phyloP scores from a whole-genome alignment of 306 rosid species.

The Glycine latifolia region DNA sequence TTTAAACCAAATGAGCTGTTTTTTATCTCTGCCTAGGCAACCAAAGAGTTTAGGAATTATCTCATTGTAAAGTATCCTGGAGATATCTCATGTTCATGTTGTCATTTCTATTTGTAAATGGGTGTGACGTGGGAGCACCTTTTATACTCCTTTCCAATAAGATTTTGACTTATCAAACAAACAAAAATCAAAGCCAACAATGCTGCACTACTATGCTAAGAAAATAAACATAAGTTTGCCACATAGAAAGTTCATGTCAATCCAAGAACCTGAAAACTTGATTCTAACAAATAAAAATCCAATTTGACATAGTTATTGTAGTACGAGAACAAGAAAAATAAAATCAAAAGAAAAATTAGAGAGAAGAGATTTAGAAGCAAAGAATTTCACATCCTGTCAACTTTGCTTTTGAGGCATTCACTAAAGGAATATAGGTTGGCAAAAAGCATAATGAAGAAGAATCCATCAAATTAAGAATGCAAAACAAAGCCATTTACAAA shows the following conservation, averaged over 20 bases:
- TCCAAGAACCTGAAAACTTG: conserved; percentile 51
- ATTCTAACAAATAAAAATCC: conserved; percentile 42
- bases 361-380: conserved; percentile 28
- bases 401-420: conserved; percentile 35
- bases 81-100: neutral
- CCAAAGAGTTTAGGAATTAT: neutral
- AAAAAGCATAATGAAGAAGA: conserved; percentile 46
- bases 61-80: neutral
- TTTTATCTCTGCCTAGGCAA: neutral
- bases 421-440: conserved; percentile 42
- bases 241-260: conserved; percentile 39
- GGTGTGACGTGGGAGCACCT: neutral
- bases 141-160: neutral
- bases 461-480: conserved; percentile 40
- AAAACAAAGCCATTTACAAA: conserved; percentile 34
- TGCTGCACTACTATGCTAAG: conserved; percentile 15
- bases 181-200: neutral
- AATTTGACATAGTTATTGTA: conserved; percentile 46
- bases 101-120: neutral
- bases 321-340: neutral
- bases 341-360: conserved; percentile 14
- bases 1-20: neutral
- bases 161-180: neutral
- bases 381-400: conserved; percentile 30
- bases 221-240: conserved; percentile 43